Evolutionary conservation across 371 early-diverging fungal species (phyloP), one percentile per base, ranked within the genome.

Genomic region (Mucor indicus): DNA sequence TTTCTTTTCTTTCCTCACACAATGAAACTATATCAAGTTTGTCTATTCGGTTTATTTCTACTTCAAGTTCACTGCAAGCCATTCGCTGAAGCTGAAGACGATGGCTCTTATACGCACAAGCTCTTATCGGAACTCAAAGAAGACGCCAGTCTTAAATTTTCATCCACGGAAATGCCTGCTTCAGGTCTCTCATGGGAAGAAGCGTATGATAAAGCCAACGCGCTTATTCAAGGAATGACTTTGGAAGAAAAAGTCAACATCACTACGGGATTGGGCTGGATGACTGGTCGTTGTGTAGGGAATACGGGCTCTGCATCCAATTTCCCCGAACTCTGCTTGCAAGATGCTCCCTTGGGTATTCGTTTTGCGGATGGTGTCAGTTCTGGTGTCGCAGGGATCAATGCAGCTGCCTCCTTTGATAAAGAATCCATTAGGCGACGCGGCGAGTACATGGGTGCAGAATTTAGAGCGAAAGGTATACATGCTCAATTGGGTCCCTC

Each of bases 301-400:
- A 78, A 79, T 53, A 75, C 71, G 1, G 50, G 42, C 4, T 10
- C 62, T 1, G 48, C 64, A 9, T 75, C 81, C 16, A 55, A 72
- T 41, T 84, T 82, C 47, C 76, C 76, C 25, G 80, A 77, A 12
- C 55, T 81, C 8, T 84, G 85, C 54, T 49, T 84, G 19, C 81
- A 75, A 50, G 80, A 82, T 61, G 58, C 72, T 3, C 82, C 81
- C n/a, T 44, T 72, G 4, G 85, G 83, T 32, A 53, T 77, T 23
- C 70, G 78, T 3, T 73, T 55, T 32, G 62, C 65, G 1, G 45
- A 53, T 32, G 57, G 64, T 31, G 63, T 61, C 19, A 69, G 77
- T 16, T 74, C 73, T 0, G 79, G 81, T 48, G 75, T 79, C 2
- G 52, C 78, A 11, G 73, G 71, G 19, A 62, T 80, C 38, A 82